Base-by-base conservation (phyloP, 805 yeast genomes). In the Metschnikowia shivogae region DNA sequence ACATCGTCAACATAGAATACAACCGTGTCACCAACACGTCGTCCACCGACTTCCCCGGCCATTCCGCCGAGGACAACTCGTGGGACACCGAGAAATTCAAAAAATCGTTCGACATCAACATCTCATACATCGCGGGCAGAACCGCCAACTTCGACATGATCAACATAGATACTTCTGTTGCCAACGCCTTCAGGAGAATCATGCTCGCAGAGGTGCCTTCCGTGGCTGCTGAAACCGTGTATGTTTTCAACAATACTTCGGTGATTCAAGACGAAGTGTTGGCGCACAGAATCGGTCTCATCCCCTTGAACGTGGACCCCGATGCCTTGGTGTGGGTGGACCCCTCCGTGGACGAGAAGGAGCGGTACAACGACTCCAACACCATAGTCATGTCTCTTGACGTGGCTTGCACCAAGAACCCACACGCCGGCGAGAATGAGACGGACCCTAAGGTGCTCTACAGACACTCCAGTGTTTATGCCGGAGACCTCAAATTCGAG, bases 161-260 rank as follows among this genome's bases (percentile, higher is more conserved):
- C 46, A 84, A 88, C 58, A 69, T 90, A 42, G 99, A 93, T 65
- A 86, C 98, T 1, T 87, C 98, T 10, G 73, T 93, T 46, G 90
- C 98, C 36, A 93, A 93, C 70, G 97, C 99, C 0, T 89, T 92
- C 68, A 84, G 99, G 62, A 84, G 99, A 61, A 86, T 93, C 57
- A 90, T 93, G 98, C 82, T 93, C 44, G 80, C 97, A 1, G 99
- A 93, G 64, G 96, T 93, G 34, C 99, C 99, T 17, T 79, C 93
- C 1, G 95, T 92, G 38, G 98, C 99, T 12, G 86, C 96, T 19
- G 99, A 93, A 66, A 81, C 87, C 50, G 89, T 93, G 13, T 89
- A 84, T 62, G 78, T 93, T 48, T 86, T 86, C 72, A 92, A 89
- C 75, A 93, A 93, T 67, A 93, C 99, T 1, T 88, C 97, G 1